A percentile compares a stretch with the other conserved stretches of the same genome.
Evolutionary conservation across 257 asterid species (phyloP).

Genomic region (Rhazya stricta): DNA sequence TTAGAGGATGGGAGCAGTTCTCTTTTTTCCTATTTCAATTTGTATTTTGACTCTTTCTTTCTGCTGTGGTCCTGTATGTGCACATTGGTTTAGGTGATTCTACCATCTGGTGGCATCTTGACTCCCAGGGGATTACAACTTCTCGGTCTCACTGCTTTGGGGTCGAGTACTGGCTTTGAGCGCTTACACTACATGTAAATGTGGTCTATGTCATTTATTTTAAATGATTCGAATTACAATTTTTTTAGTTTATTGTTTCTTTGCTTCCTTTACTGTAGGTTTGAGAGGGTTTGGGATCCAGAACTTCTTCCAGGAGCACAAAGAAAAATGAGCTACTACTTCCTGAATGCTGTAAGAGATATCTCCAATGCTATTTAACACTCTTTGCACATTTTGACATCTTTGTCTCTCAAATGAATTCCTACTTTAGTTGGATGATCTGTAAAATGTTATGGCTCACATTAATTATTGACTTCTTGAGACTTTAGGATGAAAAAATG

Average conservation of each 20-base stretch:
- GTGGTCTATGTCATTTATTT: background rate
- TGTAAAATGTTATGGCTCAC: background rate
- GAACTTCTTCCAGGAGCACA: conserved; percentile 68
- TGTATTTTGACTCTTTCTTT: background rate
- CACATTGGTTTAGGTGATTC: conserved; percentile 46
- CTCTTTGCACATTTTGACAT: background rate
- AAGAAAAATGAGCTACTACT: conserved; percentile 68
- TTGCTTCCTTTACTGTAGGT: conserved; percentile 35
- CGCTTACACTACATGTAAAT: conserved; percentile 86
- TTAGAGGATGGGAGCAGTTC: background rate
- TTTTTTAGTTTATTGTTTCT: conserved; percentile 7
- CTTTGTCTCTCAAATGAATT: background rate
- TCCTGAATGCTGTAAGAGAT: conserved; percentile 76
- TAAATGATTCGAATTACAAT: background rate
- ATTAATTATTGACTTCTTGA: background rate
- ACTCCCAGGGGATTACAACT: conserved; percentile 86
- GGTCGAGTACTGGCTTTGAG: conserved; percentile 88
- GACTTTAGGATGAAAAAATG: background rate
- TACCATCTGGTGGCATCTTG: conserved; percentile 89
- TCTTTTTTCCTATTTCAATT: background rate
- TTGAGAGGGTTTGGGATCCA: conserved; percentile 96
- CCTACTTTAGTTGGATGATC: background rate
- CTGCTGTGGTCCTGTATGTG: conserved; percentile 13
- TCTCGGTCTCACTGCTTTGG: conserved; percentile 80
- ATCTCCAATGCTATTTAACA: background rate